Evolutionary conservation across 345 rosid genomes (phyloP), one percentile per base, ranked within the genome.

Genomic region (Limnanthes douglasii): DNA sequence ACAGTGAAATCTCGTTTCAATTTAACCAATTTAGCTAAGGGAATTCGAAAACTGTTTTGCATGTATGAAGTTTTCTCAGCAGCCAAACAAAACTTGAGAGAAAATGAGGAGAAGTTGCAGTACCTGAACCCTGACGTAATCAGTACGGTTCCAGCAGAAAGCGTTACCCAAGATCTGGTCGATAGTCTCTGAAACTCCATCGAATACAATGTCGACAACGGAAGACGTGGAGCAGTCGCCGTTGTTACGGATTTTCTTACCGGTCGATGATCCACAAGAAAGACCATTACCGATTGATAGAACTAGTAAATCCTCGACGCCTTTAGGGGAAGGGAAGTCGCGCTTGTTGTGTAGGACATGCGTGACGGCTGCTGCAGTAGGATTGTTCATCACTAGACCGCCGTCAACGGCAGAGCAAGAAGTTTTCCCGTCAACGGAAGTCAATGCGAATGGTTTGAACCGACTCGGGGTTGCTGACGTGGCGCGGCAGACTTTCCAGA

Each of bases 81-180:
- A 28, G 5, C 11, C 32, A 28, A 37, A 18, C 41, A 13, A n/a
- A 8, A 6, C 6, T 37, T 20, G 5, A 20, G 14, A 10, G 8
- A 31, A 5, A 21, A 16, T 39, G 31, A 40, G 6, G 2, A 14
- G 6, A 7, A 34, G 9, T 3, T 21, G 22, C 14, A 11, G 5
- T 53, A 82, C 97, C 90, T 88, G 95, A 72, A 90, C 68, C 65
- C 98, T 68, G n/a, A 90, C 77, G 73, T 90, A 90, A 52, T 90
- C 85, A 14, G 67, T 41, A 23, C 92, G 85, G 65, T 90, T 90
- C 81, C 78, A 90, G 33, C 86, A 84, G 46, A 90, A 90, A 5
- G 95, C 94, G 65, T 79, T 90, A 27, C 94, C 93, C 26, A 90
- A 27, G 94, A 90, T 79, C 52, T 90, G 98, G 63, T 90, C 98